A percentile compares a stretch with the other conserved stretches of the same genome.
Conservation (phyloP, 129 eudicot genomes). For the Lonicera japonica region DNA sequence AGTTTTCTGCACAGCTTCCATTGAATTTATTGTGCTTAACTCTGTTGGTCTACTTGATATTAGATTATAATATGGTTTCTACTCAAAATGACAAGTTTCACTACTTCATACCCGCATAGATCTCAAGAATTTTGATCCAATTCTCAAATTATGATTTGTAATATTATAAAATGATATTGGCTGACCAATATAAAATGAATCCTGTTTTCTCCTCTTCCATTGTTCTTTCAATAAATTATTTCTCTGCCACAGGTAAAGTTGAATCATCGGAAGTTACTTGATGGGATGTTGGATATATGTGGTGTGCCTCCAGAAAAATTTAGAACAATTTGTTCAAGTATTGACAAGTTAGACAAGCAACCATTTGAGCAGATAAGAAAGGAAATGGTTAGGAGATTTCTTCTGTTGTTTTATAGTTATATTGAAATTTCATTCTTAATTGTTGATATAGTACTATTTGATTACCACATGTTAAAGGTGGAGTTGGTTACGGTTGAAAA, state of each 20-base stretch:
- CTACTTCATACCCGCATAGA: not conserved
- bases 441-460: not conserved
- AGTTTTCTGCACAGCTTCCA: constrained; percentile 4
- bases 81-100: not conserved
- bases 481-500: too few species aligned
- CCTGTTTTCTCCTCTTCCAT: not conserved
- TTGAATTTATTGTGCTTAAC: not conserved
- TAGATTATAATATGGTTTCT: not conserved
- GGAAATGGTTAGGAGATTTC: constrained; percentile 64
- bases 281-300: constrained; percentile 88
- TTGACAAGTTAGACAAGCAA: constrained; percentile 91
- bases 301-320: constrained; percentile 86
- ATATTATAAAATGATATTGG: too few species aligned
- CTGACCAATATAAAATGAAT: too few species aligned
- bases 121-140: too few species aligned
- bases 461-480: too few species aligned
- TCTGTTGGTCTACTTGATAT: not conserved
- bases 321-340: constrained; percentile 89
- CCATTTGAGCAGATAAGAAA: constrained; percentile 71
- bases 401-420: not conserved
- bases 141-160: too few species aligned
- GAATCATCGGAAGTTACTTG: constrained; percentile 84
- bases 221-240: not conserved
- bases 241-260: constrained; percentile 56
- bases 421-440: not conserved